Percentiles rank a stretch among this genome's conserved stretches.
Evolutionary conservation across 139 green algal species (phyloP).

Genomic region (Chlorella sp.): DNA sequence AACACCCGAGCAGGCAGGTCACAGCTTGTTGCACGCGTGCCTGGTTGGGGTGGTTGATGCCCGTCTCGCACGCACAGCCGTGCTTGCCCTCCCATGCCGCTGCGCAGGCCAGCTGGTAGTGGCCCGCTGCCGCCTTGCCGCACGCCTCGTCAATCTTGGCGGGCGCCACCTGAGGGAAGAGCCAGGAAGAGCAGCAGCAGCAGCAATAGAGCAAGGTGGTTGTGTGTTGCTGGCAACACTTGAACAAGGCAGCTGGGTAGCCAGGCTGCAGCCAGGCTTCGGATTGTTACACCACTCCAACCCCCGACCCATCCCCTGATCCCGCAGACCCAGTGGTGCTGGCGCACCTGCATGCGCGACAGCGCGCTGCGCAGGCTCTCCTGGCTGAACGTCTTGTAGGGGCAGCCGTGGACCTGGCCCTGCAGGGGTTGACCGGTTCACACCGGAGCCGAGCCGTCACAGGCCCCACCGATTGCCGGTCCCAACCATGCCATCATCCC

Average conservation of each 20-base stretch:
- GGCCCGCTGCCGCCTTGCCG: slow-evolving; percentile 74
- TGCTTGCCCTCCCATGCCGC: slow-evolving; percentile 87
- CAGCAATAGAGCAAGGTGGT: not conserved
- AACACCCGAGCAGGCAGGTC: too few species aligned
- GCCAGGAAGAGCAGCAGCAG: not conserved
- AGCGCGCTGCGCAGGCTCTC: slow-evolving; percentile 71
- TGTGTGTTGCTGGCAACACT: not conserved
- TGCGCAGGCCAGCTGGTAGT: slow-evolving; percentile 96
- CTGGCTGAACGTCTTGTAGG: slow-evolving; percentile 86
- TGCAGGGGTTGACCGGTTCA: slow-evolving; percentile 22
- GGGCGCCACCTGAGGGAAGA: not conserved
- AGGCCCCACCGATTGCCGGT: too few species aligned
- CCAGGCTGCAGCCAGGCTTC: not conserved
- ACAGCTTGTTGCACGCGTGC: not conserved
- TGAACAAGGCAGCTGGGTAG: not conserved
- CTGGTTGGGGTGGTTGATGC: slow-evolving; percentile 95
- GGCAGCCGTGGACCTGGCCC: slow-evolving; percentile 88
- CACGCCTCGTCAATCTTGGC: slow-evolving; percentile 74
- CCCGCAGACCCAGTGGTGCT: not conserved
- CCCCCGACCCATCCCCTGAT: not conserved
- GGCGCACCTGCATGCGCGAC: slow-evolving; percentile 58
- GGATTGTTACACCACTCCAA: not conserved
- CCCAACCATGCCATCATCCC: too few species aligned
- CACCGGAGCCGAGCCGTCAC: too few species aligned
- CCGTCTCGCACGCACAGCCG: slow-evolving; percentile 75